phyloP scores from a whole-genome alignment of 257 asterid genomes.

The Salvia hispanica region DNA sequence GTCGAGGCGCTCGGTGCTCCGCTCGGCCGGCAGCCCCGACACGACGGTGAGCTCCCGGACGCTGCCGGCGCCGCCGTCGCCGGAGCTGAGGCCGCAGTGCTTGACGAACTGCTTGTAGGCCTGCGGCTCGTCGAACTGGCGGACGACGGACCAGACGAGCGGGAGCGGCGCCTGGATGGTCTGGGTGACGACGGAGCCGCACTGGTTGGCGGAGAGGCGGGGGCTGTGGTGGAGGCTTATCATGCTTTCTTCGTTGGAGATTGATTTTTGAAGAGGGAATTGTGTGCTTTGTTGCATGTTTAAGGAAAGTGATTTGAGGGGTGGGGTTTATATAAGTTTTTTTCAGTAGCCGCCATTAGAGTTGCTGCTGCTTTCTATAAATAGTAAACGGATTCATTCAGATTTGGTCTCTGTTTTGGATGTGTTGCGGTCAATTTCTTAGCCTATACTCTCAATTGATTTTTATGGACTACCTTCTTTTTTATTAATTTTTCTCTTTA shows the following conservation, averaged over 20 bases:
- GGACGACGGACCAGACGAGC: slow-evolving; percentile 52
- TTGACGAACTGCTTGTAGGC: slow-evolving; percentile 48
- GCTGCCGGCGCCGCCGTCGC: slow-evolving; percentile 50
- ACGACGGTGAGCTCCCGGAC: slow-evolving; percentile 47
- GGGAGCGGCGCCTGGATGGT: slow-evolving; percentile 49
- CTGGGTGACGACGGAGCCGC: slow-evolving; percentile 44
- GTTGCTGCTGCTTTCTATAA: not conserved
- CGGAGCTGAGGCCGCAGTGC: slow-evolving; percentile 41
- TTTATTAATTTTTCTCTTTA: too few relatives aligned
- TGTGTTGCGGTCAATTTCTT: not conserved
- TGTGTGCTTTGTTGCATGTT: not conserved
- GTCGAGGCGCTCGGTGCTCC: slow-evolving; percentile 57
- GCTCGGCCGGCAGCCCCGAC: slow-evolving; percentile 54
- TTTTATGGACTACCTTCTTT: too few relatives aligned
- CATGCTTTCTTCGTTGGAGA: slow-evolving; percentile 23
- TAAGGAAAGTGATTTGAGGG: not conserved
- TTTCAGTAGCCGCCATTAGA: slow-evolving; percentile 4
- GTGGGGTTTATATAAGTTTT: not conserved
- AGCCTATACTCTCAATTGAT: too few relatives aligned
- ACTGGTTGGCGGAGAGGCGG: slow-evolving; percentile 36
- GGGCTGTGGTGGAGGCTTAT: slow-evolving; percentile 33
- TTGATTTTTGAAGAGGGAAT: not conserved
- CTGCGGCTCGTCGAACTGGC: slow-evolving; percentile 47
- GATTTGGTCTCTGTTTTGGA: slow-evolving; percentile 3
- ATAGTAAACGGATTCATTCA: slow-evolving; percentile 13